Conservation (phyloP, 148 eudicot species). For the Spergularia marina region DNA sequence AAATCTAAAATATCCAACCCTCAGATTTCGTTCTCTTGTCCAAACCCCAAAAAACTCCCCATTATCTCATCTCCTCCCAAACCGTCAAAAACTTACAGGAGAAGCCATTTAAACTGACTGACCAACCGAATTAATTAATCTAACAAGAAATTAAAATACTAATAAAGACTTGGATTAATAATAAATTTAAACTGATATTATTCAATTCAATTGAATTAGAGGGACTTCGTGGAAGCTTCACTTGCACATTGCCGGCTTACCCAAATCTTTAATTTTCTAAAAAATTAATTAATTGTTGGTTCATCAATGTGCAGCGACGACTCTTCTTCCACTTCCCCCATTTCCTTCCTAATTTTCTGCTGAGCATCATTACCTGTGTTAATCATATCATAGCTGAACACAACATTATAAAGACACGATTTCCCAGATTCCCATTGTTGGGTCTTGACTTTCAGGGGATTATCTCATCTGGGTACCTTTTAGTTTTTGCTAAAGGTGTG, state of each 20-base stretch:
- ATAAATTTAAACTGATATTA: neutral
- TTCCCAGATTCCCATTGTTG: constrained; percentile 14
- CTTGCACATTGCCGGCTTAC: neutral
- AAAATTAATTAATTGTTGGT: too few relatives aligned
- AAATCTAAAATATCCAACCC: neutral
- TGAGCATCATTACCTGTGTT: neutral
- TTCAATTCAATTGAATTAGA: neutral
- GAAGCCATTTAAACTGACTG: constrained; percentile 13
- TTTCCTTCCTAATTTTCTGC: neutral
- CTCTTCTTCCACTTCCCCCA: constrained; percentile 9
- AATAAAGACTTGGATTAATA: neutral
- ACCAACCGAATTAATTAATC: neutral
- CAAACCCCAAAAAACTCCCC: neutral
- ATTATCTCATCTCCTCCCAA: neutral
- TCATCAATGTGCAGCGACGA: constrained; percentile 5
- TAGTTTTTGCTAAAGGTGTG: neutral
- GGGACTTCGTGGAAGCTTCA: constrained; percentile 10
- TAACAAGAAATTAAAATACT: neutral
- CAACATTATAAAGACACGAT: neutral
- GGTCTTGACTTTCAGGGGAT: neutral
- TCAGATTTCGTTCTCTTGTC: constrained; percentile 10
- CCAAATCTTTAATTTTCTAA: neutral
- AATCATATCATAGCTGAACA: neutral
- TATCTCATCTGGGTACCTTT: constrained; percentile 8
- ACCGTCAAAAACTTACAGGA: neutral